These are phyloP conservation scores for Boletellus deceptivus DNA, from an alignment of 1,284 basidiomycete genomes.

Conservation along the genomic window DNA sequence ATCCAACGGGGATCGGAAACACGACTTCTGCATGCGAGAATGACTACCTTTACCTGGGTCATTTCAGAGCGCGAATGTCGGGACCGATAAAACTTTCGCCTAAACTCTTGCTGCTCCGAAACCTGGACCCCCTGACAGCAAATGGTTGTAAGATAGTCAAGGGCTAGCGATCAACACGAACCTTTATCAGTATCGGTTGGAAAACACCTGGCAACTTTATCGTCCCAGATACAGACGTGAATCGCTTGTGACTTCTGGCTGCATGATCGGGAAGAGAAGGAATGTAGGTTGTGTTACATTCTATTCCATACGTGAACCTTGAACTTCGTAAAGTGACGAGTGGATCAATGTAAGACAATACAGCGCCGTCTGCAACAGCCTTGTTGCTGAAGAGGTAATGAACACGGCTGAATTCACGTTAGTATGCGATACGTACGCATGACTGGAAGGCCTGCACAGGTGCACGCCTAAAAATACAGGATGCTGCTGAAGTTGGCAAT, in stretches of 20 bases:
- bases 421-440: slow-evolving; percentile 33
- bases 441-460: slow-evolving; percentile 14
- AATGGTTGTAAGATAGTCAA: neutral
- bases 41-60: neutral
- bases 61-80: neutral
- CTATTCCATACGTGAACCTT: slow-evolving; percentile 41
- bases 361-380: slow-evolving; percentile 53
- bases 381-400: slow-evolving; percentile 41
- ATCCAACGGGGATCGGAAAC: neutral
- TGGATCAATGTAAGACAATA: slow-evolving; percentile 50
- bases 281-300: slow-evolving; percentile 27
- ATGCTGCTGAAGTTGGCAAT: neutral
- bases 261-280: slow-evolving; percentile 34
- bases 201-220: slow-evolving; percentile 23
- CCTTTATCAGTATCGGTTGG: slow-evolving; percentile 30
- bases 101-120: slow-evolving; percentile 4
- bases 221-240: slow-evolving; percentile 13
- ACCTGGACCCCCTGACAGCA: slow-evolving; percentile 12
- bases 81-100: neutral
- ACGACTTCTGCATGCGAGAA: slow-evolving; percentile 6
- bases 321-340: slow-evolving; percentile 46
- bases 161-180: slow-evolving; percentile 1
- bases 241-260: slow-evolving; percentile 15
- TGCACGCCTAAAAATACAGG: neutral
- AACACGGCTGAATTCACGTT: neutral